Evolutionary conservation across 805 yeast genomes (phyloP).

Genomic region (Kuraishia borneana): DNA sequence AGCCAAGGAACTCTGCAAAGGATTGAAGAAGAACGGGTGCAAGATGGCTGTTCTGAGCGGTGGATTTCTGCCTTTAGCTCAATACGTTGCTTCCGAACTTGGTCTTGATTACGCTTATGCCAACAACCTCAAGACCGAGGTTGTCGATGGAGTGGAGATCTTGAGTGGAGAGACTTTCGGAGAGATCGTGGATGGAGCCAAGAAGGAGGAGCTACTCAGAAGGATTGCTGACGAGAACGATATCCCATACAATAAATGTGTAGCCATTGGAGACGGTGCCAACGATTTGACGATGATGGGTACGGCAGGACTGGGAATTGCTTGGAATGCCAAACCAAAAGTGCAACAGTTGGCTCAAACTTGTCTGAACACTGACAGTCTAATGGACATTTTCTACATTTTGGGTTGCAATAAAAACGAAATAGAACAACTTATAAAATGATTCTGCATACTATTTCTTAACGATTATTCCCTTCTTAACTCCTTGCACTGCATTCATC

Average conservation of each 20-base stretch:
- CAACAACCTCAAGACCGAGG: conserved; percentile 44
- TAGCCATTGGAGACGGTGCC: conserved; percentile 96
- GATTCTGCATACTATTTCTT: conserved; percentile 5
- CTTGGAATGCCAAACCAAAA: conserved; percentile 95
- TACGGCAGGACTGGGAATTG: conserved; percentile 86
- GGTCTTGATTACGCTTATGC: conserved; percentile 86
- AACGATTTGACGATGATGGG: conserved; percentile 91
- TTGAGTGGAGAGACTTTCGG: conserved; percentile 76
- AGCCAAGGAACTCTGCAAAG: conserved; percentile 57
- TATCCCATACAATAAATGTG: conserved; percentile 39
- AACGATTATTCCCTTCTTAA: conserved; percentile 45
- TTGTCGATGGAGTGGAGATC: conserved; percentile 22
- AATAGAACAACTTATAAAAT: conserved; percentile 17
- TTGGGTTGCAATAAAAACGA: conserved; percentile 61
- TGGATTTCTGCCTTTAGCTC: conserved; percentile 86
- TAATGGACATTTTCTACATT: conserved; percentile 70
- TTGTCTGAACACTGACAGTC: conserved; percentile 60
- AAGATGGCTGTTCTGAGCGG: conserved; percentile 86
- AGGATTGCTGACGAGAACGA: conserved; percentile 46
- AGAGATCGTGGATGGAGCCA: conserved; percentile 74
- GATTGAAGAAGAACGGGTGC: conserved; percentile 49
- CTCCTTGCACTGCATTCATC: conserved; percentile 80
- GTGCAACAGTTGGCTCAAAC: conserved; percentile 82
- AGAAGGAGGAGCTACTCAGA: conserved; percentile 63
- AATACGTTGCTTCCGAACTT: conserved; percentile 52